Evolutionary conservation across 116 monocot genomes (phyloP), one percentile per base, ranked within the genome.

Genomic region (Trichopus zeylanicus): DNA sequence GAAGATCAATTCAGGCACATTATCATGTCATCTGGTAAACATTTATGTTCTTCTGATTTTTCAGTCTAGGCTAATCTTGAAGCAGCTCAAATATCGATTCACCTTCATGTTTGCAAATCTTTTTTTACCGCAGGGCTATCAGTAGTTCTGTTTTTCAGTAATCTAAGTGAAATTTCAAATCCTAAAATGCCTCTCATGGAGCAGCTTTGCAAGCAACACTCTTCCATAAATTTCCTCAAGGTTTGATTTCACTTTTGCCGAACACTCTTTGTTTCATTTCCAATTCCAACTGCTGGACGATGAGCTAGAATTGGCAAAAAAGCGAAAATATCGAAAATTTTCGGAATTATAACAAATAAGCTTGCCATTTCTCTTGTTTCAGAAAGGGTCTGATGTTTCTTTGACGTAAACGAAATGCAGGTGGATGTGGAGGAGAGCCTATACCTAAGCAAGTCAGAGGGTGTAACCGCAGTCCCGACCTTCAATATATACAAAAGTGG

Each of bases 141-240:
- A 24, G 67, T 62, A 6, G 56, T 47, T 4, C 56, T 74, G 27
- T 68, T 68, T 67, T 56, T 52, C 35, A 61, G 54, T 29, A 52
- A 51, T 10, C 48, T 49, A 9, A 53, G 37, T 37, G 68, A 74
- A 15, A n/a, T 46, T 28, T 61, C 51, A 26, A 62, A 56, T 42
- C 28, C 60, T 32, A 48, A 60, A 62, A 48, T 64, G 4, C 51
- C 66, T 42, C 59, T 39, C 24, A 59, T 70, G 59, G 67, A 73
- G 63, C 33, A 70, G 31, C 57, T 72, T 16, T 33, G 57, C 61
- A 27, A 47, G 24, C 58, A 53, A 77, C 59, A 77, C 22, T 53
- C 73, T 29, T 65, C 65, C 21, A 48, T 70, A 26, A 59, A 66
- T 33, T 82, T 82, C 57, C 53, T 73, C 37, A 74, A 73, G 77